phyloP scores from a whole-genome alignment of 2,329 filamentous ascomycete genomes.

The Nigrospora oryzae region DNA sequence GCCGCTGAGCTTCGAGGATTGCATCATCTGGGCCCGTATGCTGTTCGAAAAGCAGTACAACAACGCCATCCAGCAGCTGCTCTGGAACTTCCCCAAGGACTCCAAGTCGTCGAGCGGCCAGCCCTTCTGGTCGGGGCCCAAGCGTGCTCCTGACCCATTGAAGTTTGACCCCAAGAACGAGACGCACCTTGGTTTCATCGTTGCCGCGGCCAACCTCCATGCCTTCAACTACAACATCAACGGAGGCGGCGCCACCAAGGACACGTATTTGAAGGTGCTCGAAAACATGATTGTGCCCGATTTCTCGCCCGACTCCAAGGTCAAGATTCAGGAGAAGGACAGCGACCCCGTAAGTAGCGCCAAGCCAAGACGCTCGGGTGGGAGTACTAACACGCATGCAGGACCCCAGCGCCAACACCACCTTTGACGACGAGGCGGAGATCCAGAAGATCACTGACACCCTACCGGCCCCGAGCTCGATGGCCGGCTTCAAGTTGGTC shows the following conservation, averaged over 20 bases:
- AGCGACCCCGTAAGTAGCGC: constrained; percentile 64
- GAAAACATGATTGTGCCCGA: constrained; percentile 94
- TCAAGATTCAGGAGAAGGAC: constrained; percentile 96
- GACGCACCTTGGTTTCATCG: constrained; percentile 81
- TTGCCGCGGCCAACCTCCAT: constrained; percentile 84
- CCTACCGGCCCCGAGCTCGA: constrained; percentile 68
- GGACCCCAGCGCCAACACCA: constrained; percentile 70
- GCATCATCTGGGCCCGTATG: constrained; percentile 87
- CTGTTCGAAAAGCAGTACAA: constrained; percentile 96
- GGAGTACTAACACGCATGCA: constrained; percentile 15
- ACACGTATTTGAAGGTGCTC: constrained; percentile 69
- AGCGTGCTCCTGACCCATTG: constrained; percentile 86
- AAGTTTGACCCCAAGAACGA: constrained; percentile 80
- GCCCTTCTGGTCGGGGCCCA: constrained; percentile 96
- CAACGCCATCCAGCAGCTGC: constrained; percentile 88
- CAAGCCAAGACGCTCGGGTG: no score
- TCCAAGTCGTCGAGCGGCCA: constrained; percentile 80
- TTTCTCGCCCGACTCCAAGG: constrained; percentile 79
- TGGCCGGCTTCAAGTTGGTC: constrained; percentile 81
- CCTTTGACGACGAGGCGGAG: constrained; percentile 67
- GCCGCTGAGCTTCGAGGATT: constrained; percentile 88
- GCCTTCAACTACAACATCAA: constrained; percentile 98
- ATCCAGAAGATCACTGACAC: constrained; percentile 62
- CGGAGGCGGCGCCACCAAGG: constrained; percentile 61
- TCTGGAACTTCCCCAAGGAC: constrained; percentile 97